Evolutionary conservation across 345 rosid species (phyloP).

Genomic region (Geranium rotundifolium): DNA sequence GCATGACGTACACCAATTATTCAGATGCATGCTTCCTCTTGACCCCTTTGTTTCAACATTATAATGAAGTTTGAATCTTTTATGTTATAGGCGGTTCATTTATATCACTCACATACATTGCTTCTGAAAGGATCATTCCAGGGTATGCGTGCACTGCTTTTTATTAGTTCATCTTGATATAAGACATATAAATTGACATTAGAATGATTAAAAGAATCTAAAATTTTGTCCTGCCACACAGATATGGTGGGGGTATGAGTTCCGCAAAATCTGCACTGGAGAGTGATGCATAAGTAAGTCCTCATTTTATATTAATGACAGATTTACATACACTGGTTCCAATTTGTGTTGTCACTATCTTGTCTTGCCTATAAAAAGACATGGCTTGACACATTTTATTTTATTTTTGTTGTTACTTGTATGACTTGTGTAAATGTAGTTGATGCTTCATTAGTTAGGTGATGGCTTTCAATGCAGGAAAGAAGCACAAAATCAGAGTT

Average conservation of each 20-base stretch:
- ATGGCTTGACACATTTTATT: no score
- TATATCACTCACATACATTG: constrained; percentile 84
- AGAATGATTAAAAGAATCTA: not conserved
- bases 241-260: constrained; percentile 99
- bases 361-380: no score
- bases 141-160: constrained; percentile 34
- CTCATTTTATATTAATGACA: not conserved
- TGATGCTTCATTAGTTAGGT: constrained; percentile 26
- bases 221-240: constrained; percentile 13
- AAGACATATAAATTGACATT: not conserved
- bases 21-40: not conserved
- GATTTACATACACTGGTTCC: not conserved
- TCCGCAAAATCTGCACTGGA: constrained; percentile 96
- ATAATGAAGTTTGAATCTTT: constrained; percentile 14
- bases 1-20: constrained; percentile 20
- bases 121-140: constrained; percentile 89
- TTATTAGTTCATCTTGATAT: not conserved
- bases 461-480: constrained; percentile 69
- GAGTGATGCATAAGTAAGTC: constrained; percentile 73
- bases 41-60: not conserved
- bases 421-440: not conserved
- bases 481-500: constrained; percentile 55
- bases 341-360: no score
- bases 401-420: no score
- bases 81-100: constrained; percentile 75